Evolutionary conservation across 169 alveolate species (phyloP).

Genomic region (Plasmodium relictum): DNA sequence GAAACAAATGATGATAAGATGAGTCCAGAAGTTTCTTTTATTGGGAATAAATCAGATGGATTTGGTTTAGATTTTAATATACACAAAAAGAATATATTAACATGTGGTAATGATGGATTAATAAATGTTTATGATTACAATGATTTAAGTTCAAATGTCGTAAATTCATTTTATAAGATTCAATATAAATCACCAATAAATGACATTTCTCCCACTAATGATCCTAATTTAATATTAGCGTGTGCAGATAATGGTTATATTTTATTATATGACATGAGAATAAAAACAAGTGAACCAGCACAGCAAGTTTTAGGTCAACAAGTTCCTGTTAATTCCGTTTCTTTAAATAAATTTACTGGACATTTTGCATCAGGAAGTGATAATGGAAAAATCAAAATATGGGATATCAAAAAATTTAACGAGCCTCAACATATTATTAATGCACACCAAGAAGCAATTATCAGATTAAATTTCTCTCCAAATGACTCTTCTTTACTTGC

Average conservation of each 20-base stretch:
- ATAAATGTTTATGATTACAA: constrained; percentile 25
- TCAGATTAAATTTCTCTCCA: constrained; percentile 59
- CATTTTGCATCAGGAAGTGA: constrained; percentile 74
- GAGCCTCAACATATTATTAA: constrained; percentile 60
- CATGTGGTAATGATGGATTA: constrained; percentile 64
- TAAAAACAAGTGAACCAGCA: constrained; percentile 42
- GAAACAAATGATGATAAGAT: constrained; percentile 60
- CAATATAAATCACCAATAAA: constrained; percentile 52
- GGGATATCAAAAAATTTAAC: constrained; percentile 49
- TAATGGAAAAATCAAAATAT: constrained; percentile 63
- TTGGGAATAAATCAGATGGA: constrained; percentile 52
- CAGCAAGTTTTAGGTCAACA: constrained; percentile 63
- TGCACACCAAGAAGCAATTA: constrained; percentile 67
- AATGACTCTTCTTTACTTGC: constrained; percentile 55
- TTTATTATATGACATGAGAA: constrained; percentile 34
- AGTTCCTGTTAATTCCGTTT: constrained; percentile 41
- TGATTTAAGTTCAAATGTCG: constrained; percentile 4
- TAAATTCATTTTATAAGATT: constrained; percentile 24
- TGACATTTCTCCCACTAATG: constrained; percentile 55
- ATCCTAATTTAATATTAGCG: constrained; percentile 46
- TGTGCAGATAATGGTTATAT: constrained; percentile 74
- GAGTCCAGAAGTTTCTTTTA: constrained; percentile 61
- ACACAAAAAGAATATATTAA: constrained; percentile 21
- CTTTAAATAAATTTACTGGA: constrained; percentile 38
- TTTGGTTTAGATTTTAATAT: constrained; percentile 43